A percentile compares a stretch with the other conserved stretches of the same genome.
Conservation (phyloP, 345 rosid species). For the Salix viminalis region DNA sequence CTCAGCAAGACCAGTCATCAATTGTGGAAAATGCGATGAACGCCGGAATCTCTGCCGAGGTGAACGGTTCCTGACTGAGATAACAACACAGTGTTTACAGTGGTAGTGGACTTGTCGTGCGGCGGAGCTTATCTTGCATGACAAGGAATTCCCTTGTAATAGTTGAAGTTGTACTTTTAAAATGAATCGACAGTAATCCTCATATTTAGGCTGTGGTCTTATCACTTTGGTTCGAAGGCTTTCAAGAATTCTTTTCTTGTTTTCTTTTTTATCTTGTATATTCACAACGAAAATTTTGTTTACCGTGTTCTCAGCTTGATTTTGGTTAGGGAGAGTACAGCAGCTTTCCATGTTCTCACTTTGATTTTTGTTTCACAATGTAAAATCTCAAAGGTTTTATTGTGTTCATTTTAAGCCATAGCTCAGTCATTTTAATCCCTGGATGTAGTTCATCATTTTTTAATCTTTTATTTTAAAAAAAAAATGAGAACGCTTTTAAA, state of each 20-base stretch:
- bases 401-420: too few relatives aligned
- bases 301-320: too few relatives aligned
- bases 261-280: neutral
- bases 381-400: too few relatives aligned
- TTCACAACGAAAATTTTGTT: neutral
- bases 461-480: too few relatives aligned
- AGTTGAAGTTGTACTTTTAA: neutral
- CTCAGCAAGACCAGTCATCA: slow-evolving; percentile 23
- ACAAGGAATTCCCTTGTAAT: neutral
- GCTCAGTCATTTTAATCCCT: too few relatives aligned
- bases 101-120: neutral
- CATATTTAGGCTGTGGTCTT: neutral
- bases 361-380: too few relatives aligned
- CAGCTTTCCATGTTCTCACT: too few relatives aligned
- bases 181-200: neutral
- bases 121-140: neutral
- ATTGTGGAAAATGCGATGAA: slow-evolving; percentile 6
- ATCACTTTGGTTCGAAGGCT: neutral
- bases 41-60: neutral
- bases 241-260: neutral
- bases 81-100: neutral
- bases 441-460: too few relatives aligned
- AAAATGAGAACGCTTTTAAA: too few relatives aligned
- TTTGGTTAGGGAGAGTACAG: too few relatives aligned
- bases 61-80: neutral